Percentiles rank a stretch among this genome's conserved stretches.
phyloP scores from a whole-genome alignment of 257 asterid genomes.

The Solanum corneliomulleri region DNA sequence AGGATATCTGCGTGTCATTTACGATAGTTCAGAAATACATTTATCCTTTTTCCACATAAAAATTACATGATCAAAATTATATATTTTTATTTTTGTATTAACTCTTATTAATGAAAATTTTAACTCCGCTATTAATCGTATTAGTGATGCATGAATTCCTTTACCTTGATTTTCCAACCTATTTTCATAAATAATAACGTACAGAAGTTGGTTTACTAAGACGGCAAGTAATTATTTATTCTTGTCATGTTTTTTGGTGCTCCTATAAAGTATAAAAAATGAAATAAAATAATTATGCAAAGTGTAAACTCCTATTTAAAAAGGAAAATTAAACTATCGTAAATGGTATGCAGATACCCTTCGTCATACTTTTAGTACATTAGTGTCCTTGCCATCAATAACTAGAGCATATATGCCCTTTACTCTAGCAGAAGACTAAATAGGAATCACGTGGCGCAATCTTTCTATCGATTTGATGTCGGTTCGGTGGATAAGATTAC shows the following conservation, averaged over 20 bases:
- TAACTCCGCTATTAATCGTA: fast-evolving
- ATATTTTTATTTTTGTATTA: neutral
- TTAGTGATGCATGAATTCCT: neutral
- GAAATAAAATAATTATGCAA: neutral
- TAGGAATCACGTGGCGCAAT: too few relatives aligned
- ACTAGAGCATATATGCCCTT: too few relatives aligned
- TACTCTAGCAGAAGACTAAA: too few relatives aligned
- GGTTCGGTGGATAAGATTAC: too few relatives aligned
- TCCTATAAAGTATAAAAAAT: neutral
- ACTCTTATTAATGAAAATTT: neutral
- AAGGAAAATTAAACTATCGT: too few relatives aligned
- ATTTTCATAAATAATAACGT: neutral
- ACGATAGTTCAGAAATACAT: too few relatives aligned
- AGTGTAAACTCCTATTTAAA: neutral
- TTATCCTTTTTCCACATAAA: neutral
- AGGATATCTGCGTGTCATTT: too few relatives aligned
- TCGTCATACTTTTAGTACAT: too few relatives aligned
- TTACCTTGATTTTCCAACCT: neutral
- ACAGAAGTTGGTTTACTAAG: neutral
- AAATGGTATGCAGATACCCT: too few relatives aligned
- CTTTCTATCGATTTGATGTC: too few relatives aligned
- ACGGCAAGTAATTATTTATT: neutral
- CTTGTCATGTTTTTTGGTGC: neutral
- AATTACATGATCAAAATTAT: neutral
- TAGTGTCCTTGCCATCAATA: too few relatives aligned